Evolutionary conservation across 2,329 filamentous ascomycete species (phyloP).

Genomic region (Aaosphaeria pasadenensis): DNA sequence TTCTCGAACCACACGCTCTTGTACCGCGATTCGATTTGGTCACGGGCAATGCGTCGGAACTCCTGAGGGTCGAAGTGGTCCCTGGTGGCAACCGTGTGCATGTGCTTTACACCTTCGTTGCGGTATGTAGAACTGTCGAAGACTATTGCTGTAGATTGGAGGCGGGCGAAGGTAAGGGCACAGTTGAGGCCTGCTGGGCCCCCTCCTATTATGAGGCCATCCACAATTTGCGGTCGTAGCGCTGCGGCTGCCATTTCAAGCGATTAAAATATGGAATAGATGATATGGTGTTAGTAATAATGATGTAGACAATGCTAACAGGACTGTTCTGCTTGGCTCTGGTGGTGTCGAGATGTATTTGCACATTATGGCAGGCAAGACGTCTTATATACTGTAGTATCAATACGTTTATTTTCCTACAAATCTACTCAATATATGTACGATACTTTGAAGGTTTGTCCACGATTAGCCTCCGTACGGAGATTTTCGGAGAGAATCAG

Average conservation of each 20-base stretch:
- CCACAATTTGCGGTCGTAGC: slow-evolving; percentile 16
- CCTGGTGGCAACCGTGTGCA: slow-evolving; percentile 40
- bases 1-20: slow-evolving; percentile 32
- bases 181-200: slow-evolving; percentile 47
- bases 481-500: no score
- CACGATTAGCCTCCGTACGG: no score
- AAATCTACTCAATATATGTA: no score
- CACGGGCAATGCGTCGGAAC: slow-evolving; percentile 29
- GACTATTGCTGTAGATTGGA: slow-evolving; percentile 39
- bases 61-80: slow-evolving; percentile 25
- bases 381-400: no score
- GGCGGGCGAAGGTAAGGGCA: slow-evolving; percentile 39
- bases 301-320: no score
- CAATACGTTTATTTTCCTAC: no score
- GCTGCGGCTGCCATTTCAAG: neutral
- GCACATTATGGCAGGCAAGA: no score
- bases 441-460: no score
- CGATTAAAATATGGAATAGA: no score
- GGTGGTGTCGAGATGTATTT: no score
- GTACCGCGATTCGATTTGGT: slow-evolving; percentile 37
- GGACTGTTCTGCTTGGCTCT: no score
- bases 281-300: no score
- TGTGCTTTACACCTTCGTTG: slow-evolving; percentile 41
- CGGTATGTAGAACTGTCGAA: slow-evolving; percentile 45
- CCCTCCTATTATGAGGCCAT: slow-evolving; percentile 36